A percentile compares a stretch with the other conserved stretches of the same genome.
phyloP scores from a whole-genome alignment of 108 stramenopile genomes.

The Cafeteria roenbergensis region DNA sequence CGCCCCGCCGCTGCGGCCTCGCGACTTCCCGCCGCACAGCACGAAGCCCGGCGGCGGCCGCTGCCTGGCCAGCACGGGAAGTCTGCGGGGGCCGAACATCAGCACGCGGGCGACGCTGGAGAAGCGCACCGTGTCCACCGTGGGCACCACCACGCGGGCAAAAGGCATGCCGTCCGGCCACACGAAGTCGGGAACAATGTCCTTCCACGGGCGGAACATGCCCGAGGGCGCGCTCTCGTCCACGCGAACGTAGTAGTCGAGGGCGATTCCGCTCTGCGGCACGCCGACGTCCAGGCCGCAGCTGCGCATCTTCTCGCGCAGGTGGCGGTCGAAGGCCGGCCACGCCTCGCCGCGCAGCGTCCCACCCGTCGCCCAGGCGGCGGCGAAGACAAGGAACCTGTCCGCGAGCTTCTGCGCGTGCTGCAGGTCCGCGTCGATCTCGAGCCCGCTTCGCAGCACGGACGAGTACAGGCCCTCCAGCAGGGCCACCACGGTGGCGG shows the following conservation, averaged over 20 bases:
- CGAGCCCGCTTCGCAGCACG: not conserved
- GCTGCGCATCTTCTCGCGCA: conserved; percentile 19
- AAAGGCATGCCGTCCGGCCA: conserved; percentile 34
- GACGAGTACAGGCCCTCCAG: not conserved
- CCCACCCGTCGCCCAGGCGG: conserved; percentile 12
- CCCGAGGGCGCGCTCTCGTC: conserved; percentile 18
- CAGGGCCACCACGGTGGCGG: not conserved
- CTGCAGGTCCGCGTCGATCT: not conserved
- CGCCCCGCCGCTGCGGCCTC: too few relatives aligned
- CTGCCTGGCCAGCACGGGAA: not conserved
- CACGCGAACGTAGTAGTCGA: conserved; percentile 38
- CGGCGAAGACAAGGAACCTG: not conserved
- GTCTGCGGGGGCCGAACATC: not conserved
- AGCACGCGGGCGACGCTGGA: conserved; percentile 40
- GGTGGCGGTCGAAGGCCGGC: conserved; percentile 2
- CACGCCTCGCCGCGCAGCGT: not conserved
- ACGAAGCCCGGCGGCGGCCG: too few relatives aligned
- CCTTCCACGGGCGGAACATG: conserved; percentile 32
- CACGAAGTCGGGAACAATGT: conserved; percentile 35
- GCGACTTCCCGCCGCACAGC: too few relatives aligned
- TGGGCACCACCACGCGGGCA: conserved; percentile 43
- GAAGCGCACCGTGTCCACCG: conserved; percentile 45
- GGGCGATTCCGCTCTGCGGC: conserved; percentile 28
- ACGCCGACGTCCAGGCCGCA: conserved; percentile 14
- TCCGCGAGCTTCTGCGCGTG: conserved; percentile 5